A percentile compares a stretch with the other conserved stretches of the same genome.
phyloP scores from a whole-genome alignment of 1,284 basidiomycete species.

The Austropuccinia psidii region DNA sequence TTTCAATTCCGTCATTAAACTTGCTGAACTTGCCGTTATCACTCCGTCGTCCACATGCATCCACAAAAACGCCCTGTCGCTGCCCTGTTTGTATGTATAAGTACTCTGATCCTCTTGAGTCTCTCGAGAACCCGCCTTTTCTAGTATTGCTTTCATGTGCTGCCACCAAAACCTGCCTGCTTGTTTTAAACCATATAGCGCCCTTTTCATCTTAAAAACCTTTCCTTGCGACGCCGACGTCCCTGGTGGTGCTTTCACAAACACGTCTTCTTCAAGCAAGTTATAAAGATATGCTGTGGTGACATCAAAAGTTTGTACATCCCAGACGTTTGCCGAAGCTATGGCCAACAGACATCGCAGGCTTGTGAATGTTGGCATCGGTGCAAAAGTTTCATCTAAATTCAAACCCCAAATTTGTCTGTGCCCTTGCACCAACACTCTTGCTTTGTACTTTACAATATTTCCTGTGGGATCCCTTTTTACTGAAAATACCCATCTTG shows the following conservation, averaged over 20 bases:
- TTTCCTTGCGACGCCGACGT: too few relatives aligned
- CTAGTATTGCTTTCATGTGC: not conserved
- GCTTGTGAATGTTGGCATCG: not conserved
- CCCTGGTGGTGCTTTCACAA: not conserved
- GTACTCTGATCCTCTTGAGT: not conserved
- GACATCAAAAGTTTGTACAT: not conserved
- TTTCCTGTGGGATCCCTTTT: too few relatives aligned
- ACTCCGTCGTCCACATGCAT: too few relatives aligned
- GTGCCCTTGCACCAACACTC: not conserved
- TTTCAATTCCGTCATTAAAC: not conserved
- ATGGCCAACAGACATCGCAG: not conserved
- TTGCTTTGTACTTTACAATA: not conserved
- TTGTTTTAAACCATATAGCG: not conserved
- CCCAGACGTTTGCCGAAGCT: not conserved
- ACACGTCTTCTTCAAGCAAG: not conserved
- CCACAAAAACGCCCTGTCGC: not conserved
- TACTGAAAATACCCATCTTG: not conserved
- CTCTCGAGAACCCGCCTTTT: not conserved
- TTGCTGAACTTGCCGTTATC: not conserved
- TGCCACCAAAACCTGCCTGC: not conserved
- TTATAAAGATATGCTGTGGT: not conserved
- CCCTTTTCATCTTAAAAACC: not conserved
- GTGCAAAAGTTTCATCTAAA: not conserved
- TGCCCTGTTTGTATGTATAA: not conserved
- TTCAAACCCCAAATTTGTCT: not conserved